Base-by-base conservation (phyloP, 805 yeast genomes). In the Ogataea minuta region DNA sequence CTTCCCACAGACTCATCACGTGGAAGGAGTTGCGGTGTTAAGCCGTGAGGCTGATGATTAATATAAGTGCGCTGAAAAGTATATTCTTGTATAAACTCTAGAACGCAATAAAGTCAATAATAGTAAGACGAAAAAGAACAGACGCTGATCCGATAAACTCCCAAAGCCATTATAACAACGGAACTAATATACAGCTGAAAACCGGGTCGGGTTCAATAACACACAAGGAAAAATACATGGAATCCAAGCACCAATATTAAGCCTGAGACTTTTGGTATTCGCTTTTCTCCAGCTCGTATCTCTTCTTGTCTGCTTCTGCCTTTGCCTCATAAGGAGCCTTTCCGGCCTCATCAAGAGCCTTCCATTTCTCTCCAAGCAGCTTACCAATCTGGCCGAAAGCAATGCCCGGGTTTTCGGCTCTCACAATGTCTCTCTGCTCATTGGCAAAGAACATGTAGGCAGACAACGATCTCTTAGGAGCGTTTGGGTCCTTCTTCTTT, bases 391-490 rank as follows among this genome's bases (percentile, higher is more conserved):
- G 95, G 53, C 95, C 99, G 60, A 93, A 93, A 29, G 90, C 71
- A 56, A 90, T 85, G 64, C 95, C 96, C 58, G 98, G 97, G 77
- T 91, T 88, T 67, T 90, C 98, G 48, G 91, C 81, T 67, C 95
- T 81, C 54, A 93, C 96, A 50, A 80, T 78, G 69, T 91, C 97
- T 76, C 99, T 90, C 77, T 86, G 85, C 62, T 89, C 97, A 65
- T 88, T 89, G 57, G 99, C 98, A 63, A 90, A 93, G 79, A 87
- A 91, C 98, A 93, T 90, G 81, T 91, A 93, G 34, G 98, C 96
- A 45, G 97, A 88, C 64, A 93, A 73, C 17, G 97, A 88, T 71
- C 98, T 87, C 87, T 93, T 93, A 67, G 99, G 99, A 52, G 99
- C 99, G 68, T 91, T 90, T 73, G 99, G 96, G 68, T 87, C 95